These are phyloP conservation scores for Quercus engelmannii DNA, from an alignment of 306 rosid genomes.

Conservation along the genomic window DNA sequence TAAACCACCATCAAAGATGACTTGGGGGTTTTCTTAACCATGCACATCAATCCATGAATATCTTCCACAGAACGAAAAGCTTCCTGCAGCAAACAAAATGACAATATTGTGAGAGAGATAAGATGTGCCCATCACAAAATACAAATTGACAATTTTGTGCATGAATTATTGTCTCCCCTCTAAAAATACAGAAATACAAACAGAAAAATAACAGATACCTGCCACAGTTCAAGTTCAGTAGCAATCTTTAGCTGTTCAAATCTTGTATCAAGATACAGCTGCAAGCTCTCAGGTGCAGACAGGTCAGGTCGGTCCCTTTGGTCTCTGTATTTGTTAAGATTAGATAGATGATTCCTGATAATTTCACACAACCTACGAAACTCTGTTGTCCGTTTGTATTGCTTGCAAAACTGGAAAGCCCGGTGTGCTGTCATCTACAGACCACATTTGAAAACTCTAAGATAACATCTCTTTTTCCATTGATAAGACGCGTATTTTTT, in stretches of 20 bases:
- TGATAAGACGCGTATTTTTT: neutral
- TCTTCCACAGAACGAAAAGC: constrained; percentile 96
- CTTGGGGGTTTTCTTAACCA: constrained; percentile 95
- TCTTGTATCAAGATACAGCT: constrained; percentile 89
- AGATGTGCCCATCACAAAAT: neutral
- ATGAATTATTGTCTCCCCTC: neutral
- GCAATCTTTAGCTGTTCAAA: constrained; percentile 97
- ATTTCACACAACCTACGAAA: constrained; percentile 93
- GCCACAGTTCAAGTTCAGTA: constrained; percentile 95
- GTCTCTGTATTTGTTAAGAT: constrained; percentile 89
- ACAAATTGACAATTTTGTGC: neutral
- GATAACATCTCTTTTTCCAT: neutral
- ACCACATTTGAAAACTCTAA: constrained; percentile 3
- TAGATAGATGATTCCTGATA: constrained; percentile 80
- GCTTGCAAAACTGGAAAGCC: constrained; percentile 98
- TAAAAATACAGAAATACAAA: neutral
- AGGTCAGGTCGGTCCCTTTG: constrained; percentile 95
- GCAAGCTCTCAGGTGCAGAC: constrained; percentile 87
- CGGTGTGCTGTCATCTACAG: constrained; percentile 99
- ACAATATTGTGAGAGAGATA: neutral
- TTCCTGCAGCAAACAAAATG: constrained; percentile 52
- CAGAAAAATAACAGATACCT: constrained; percentile 42
- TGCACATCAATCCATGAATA: constrained; percentile 94
- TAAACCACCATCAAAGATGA: constrained; percentile 91
- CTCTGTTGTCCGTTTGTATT: constrained; percentile 88